Percentiles rank a stretch among this genome's conserved stretches.
phyloP scores from a whole-genome alignment of 306 rosid species.

The Boehmeria nivea region DNA sequence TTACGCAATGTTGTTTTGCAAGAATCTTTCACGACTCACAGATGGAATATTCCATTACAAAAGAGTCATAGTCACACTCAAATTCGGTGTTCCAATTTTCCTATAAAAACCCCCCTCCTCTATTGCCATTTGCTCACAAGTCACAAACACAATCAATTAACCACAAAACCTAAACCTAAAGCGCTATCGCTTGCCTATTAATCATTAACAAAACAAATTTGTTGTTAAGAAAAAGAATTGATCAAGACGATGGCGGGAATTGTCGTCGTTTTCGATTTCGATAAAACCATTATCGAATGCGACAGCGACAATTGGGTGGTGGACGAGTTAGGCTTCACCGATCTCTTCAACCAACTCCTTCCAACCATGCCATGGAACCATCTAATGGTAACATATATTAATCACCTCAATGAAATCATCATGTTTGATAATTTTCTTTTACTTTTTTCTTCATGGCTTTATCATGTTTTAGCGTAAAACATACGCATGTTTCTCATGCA shows the following conservation, averaged over 20 bases:
- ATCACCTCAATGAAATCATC: neutral
- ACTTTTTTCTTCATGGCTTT: neutral
- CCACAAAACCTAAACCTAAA: too few species aligned
- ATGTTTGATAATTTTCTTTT: neutral
- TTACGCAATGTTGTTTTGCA: too few species aligned
- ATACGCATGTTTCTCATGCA: too few species aligned
- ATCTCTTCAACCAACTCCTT: constrained; percentile 57
- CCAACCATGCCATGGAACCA: constrained; percentile 90
- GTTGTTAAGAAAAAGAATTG: constrained; percentile 14
- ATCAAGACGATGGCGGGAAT: constrained; percentile 25
- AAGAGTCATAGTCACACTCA: too few species aligned
- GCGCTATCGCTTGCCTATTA: too few species aligned
- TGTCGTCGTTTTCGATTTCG: constrained; percentile 69
- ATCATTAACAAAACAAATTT: too few species aligned
- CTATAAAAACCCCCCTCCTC: too few species aligned
- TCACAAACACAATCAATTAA: too few species aligned
- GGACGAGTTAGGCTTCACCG: constrained; percentile 58
- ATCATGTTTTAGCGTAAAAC: neutral
- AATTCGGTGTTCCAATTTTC: too few species aligned
- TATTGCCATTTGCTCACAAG: too few species aligned
- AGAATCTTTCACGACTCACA: too few species aligned
- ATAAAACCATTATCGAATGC: constrained; percentile 68
- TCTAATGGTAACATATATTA: constrained; percentile 55
- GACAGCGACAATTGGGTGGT: constrained; percentile 82
- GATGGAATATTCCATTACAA: too few species aligned